Conservation (phyloP, 208 protist genomes). For the Crithidia bombi region DNA sequence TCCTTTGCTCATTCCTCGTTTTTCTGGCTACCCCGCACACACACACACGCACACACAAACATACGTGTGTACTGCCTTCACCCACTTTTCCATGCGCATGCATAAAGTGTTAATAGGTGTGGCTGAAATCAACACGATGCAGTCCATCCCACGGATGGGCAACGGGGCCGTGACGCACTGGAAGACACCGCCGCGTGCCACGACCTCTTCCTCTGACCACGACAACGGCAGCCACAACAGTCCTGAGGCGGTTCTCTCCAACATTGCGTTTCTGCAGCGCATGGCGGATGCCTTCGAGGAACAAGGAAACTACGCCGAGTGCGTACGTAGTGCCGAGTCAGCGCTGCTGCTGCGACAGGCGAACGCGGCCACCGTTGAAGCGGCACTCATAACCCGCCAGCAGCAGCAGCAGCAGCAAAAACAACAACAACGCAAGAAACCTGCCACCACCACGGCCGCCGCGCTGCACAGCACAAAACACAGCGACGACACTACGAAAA, state of each 20-base stretch:
- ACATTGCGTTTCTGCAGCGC: slow-evolving; percentile 65
- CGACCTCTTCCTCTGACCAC: not conserved
- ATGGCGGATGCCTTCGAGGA: slow-evolving; percentile 64
- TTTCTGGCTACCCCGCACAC: too few relatives aligned
- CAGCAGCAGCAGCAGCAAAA: slow-evolving; percentile 6
- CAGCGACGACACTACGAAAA: not conserved
- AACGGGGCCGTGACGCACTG: slow-evolving; percentile 11
- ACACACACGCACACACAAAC: too few relatives aligned
- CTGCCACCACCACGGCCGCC: too few relatives aligned
- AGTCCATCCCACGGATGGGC: not conserved
- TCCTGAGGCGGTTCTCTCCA: slow-evolving; percentile 27
- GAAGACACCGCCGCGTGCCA: not conserved
- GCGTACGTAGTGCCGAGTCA: slow-evolving; percentile 74
- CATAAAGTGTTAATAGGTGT: too few relatives aligned
- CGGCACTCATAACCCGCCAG: slow-evolving; percentile 19
- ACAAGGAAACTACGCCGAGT: slow-evolving; percentile 77
- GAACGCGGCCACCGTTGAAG: slow-evolving; percentile 31
- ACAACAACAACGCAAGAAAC: not conserved
- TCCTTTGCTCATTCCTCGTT: too few relatives aligned
- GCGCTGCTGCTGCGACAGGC: slow-evolving; percentile 68
- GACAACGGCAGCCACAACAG: slow-evolving; percentile 1
- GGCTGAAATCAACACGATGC: slow-evolving; percentile 4
- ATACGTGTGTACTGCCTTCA: too few relatives aligned
- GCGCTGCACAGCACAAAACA: not conserved
- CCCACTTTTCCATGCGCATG: too few relatives aligned